Percentiles rank a stretch among this genome's conserved stretches.
Evolutionary conservation across 179 eudicot genomes (phyloP).

Genomic region (Kewa caespitosa): DNA sequence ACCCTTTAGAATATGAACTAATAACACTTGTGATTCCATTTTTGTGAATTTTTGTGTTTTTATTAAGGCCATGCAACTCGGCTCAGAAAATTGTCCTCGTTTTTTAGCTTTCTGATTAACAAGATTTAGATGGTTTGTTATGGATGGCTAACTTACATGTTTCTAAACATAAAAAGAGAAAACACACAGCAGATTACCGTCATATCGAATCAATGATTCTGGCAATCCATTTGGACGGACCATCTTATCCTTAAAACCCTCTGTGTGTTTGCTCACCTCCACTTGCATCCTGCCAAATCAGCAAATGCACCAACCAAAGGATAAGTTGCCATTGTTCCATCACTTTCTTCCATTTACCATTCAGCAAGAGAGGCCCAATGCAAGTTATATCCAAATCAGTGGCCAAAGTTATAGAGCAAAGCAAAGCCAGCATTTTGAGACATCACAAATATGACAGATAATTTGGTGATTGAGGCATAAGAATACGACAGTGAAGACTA

Average conservation of each 20-base stretch:
- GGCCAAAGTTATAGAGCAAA: slow-evolving; percentile 3
- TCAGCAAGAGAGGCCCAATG: slow-evolving; percentile 7
- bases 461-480: slow-evolving; percentile 8
- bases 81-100: background rate
- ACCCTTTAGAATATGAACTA: background rate
- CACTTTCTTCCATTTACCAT: slow-evolving; percentile 21
- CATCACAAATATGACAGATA: slow-evolving; percentile 13
- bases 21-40: background rate
- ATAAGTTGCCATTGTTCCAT: slow-evolving; percentile 23
- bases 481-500: background rate
- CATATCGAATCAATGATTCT: slow-evolving; percentile 88
- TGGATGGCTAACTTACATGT: background rate
- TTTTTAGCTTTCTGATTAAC: background rate
- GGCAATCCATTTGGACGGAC: slow-evolving; percentile 96
- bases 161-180: too few relatives aligned
- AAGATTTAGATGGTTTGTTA: slow-evolving; percentile 8
- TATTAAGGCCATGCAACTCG: slow-evolving; percentile 2
- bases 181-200: slow-evolving; percentile 50
- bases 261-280: slow-evolving; percentile 99
- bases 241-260: slow-evolving; percentile 77
- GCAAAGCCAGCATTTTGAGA: slow-evolving; percentile 9
- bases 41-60: background rate
- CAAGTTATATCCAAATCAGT: slow-evolving; percentile 16
- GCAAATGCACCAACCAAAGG: slow-evolving; percentile 18
- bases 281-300: slow-evolving; percentile 87